These are phyloP conservation scores for Garcia nutans DNA, from an alignment of 345 rosid genomes.

Conservation along the genomic window DNA sequence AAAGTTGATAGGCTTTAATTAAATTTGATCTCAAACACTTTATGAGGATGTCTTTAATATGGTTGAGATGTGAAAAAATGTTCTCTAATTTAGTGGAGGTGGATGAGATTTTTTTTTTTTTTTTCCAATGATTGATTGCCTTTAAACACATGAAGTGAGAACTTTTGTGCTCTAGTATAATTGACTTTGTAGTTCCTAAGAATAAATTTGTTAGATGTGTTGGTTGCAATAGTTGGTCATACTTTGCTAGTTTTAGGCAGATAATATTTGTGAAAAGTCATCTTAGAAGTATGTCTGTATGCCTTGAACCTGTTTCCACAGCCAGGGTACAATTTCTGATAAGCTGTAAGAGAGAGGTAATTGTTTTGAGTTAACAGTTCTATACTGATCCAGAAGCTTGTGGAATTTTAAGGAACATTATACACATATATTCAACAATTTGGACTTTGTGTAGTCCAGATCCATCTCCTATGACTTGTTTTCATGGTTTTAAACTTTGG, in stretches of 20 bases:
- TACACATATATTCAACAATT: too few relatives aligned
- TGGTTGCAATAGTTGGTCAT: too few relatives aligned
- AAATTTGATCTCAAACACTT: not conserved
- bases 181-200: not conserved
- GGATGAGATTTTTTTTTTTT: not conserved
- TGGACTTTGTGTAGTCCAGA: too few relatives aligned
- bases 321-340: not conserved
- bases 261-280: not conserved
- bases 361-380: not conserved
- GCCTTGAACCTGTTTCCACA: not conserved
- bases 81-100: not conserved
- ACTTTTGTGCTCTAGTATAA: not conserved
- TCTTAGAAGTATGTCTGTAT: not conserved
- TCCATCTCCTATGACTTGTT: too few relatives aligned
- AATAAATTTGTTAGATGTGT: not conserved
- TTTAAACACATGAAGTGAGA: not conserved
- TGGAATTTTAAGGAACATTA: too few relatives aligned
- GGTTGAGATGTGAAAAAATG: not conserved
- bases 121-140: not conserved
- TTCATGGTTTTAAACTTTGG: not conserved
- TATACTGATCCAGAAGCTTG: not conserved
- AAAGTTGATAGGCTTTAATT: not conserved
- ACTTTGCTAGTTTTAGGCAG: not conserved
- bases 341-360: not conserved
- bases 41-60: not conserved